phyloP scores from a whole-genome alignment of 192 early-diverging fungal species.

The Chytriomyces sp. region DNA sequence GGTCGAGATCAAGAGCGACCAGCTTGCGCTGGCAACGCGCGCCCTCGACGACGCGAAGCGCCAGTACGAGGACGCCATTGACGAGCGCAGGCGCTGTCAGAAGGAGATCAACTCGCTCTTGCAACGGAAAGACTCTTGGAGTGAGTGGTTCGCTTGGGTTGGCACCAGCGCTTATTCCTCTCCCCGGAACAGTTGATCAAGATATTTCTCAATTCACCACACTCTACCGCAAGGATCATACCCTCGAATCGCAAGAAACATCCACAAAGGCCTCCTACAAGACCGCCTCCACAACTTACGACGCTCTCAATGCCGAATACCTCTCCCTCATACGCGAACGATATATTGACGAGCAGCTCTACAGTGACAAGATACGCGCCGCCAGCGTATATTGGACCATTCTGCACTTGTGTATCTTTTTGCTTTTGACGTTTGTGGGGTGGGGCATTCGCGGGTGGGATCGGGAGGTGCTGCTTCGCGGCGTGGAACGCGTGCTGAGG shows the following conservation, averaged over 20 bases:
- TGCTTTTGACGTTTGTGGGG: background rate
- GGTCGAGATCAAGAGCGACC: slow-evolving; percentile 33
- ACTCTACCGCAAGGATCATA: slow-evolving; percentile 43
- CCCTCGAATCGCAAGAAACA: slow-evolving; percentile 45
- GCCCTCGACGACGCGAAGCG: slow-evolving; percentile 34
- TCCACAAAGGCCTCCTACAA: slow-evolving; percentile 41
- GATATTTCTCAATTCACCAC: slow-evolving; percentile 50
- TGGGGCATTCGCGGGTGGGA: background rate
- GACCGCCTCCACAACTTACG: slow-evolving; percentile 39
- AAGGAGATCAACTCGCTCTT: slow-evolving; percentile 48
- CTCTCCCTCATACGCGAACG: slow-evolving; percentile 52
- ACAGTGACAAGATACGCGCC: slow-evolving; percentile 42
- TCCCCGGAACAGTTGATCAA: slow-evolving; percentile 25
- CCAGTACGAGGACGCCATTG: slow-evolving; percentile 51
- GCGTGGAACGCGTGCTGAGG: background rate
- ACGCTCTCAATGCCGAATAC: slow-evolving; percentile 45
- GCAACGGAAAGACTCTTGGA: slow-evolving; percentile 47
- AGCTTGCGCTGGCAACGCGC: slow-evolving; percentile 32
- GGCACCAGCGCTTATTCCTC: background rate
- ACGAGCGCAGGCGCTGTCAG: slow-evolving; percentile 47
- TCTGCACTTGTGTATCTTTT: background rate
- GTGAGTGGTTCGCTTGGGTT: background rate
- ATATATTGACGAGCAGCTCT: slow-evolving; percentile 60
- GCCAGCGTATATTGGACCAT: background rate
- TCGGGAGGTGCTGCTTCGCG: background rate